Percentiles rank a stretch among this genome's conserved stretches.
These are phyloP conservation scores for Chlorella sp. DNA, from an alignment of 139 green algal species.

Conservation along the genomic window DNA sequence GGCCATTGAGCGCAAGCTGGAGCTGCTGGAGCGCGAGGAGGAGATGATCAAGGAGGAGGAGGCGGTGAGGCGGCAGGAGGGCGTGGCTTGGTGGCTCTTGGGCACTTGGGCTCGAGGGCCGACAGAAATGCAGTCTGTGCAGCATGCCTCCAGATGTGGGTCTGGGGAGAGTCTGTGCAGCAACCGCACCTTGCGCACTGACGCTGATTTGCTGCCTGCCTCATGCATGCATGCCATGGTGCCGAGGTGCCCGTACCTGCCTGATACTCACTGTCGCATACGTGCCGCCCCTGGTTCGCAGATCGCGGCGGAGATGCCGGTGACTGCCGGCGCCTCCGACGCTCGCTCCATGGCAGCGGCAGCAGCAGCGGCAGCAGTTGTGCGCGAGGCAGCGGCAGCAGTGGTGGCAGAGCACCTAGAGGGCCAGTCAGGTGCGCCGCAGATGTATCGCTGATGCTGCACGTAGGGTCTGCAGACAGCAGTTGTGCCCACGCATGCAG, in stretches of 20 bases:
- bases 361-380: conserved; percentile 57
- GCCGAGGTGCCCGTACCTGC: too few species aligned
- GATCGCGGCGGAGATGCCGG: conserved; percentile 27
- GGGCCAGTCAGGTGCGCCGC: conserved; percentile 42
- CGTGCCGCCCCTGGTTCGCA: conserved; percentile 24
- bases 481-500: too few species aligned
- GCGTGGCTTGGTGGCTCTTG: background rate
- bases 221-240: too few species aligned
- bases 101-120: too few species aligned
- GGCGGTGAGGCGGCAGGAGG: conserved; percentile 14
- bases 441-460: background rate
- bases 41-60: conserved; percentile 84
- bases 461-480: too few species aligned
- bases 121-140: too few species aligned
- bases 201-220: too few species aligned
- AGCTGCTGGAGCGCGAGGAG: conserved; percentile 88
- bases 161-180: too few species aligned
- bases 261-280: too few species aligned
- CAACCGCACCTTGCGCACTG: too few species aligned
- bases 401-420: conserved; percentile 54
- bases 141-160: too few species aligned
- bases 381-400: conserved; percentile 58
- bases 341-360: conserved; percentile 54
- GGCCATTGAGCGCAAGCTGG: conserved; percentile 74
- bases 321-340: conserved; percentile 40